Evolutionary conservation across 2,329 filamentous ascomycete genomes (phyloP), one percentile per base, ranked within the genome.

Genomic region (Sporothrix phasma): DNA sequence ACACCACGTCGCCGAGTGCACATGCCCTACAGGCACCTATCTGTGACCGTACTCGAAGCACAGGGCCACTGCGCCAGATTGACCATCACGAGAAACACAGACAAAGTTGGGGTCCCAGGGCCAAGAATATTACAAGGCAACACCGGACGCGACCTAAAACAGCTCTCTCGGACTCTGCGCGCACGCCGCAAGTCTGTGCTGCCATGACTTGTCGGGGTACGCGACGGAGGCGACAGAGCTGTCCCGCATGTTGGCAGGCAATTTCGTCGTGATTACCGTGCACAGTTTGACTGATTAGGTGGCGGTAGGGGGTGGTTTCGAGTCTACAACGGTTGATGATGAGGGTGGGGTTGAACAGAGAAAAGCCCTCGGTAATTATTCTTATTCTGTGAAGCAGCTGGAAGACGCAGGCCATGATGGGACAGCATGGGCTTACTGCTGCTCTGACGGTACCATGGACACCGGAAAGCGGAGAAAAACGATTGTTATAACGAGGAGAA

Each of bases 151-250:
- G 3, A 37, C 31, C 29, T 34, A 19, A 3, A 22, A 54, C n/a
- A 26, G 34, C 34, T 24, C 31, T 56, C 26, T 26, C 11, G 1
- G 11, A 37, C 15, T 37, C 15, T 37, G 15, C 34, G n/a, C 34
- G 34, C 5, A 13, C 15, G 34, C 34, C 34, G 34, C 34, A 13
- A 37, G 41, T 11, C 47, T 54, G 51, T 54, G 51, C 51, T 31
- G 51, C 51, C 37, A 31, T 58, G 53, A 58, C 53, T 37, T 41
- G 34, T 58, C 53, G 53, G 53, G 53, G 53, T 58, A 58, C 53
- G 53, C 53, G 53, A 58, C 41, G 49, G 26, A 29, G 26, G 26
- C 17, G 49, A 3, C 46, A 51, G 45, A 47, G 46, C 15, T 51
- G 17, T 41, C 34, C 31, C 51, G 51, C n/a, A 11, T 19, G 37